These are phyloP conservation scores for Aspergillus bertholletiae DNA, from an alignment of 495 filamentous ascomycete genomes.

Conservation along the genomic window DNA sequence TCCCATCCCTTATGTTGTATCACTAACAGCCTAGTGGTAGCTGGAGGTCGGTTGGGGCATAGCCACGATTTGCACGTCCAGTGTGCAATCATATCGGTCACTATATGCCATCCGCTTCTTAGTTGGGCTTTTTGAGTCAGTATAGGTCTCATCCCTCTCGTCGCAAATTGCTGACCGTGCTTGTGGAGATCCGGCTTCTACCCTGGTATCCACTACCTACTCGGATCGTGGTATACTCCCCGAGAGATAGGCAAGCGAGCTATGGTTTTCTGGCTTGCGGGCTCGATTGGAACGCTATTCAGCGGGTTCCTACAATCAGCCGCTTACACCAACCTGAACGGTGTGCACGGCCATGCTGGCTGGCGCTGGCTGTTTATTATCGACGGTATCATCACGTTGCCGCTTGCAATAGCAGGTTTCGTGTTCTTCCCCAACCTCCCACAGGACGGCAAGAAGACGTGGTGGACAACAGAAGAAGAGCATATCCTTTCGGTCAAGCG, in stretches of 20 bases:
- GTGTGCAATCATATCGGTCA: constrained; percentile 34
- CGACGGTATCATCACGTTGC: constrained; percentile 34
- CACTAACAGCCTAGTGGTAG: constrained; percentile 10
- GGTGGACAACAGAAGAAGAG: constrained; percentile 26
- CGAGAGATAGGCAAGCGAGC: constrained; percentile 17
- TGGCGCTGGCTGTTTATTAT: constrained; percentile 72
- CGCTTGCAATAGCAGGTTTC: constrained; percentile 14
- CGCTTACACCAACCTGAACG: constrained; percentile 34
- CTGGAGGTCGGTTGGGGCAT: constrained; percentile 49
- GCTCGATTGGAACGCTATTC: constrained; percentile 13
- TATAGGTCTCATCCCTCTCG: not conserved
- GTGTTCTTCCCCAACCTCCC: constrained; percentile 12
- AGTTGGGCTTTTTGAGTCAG: constrained; percentile 38
- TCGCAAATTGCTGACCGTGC: constrained; percentile 3
- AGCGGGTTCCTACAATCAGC: constrained; percentile 16
- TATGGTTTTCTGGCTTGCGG: constrained; percentile 15
- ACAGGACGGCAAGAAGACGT: constrained; percentile 13
- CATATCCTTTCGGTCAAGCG: constrained; percentile 18
- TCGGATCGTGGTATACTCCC: constrained; percentile 20
- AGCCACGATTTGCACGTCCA: constrained; percentile 38
- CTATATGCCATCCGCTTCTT: constrained; percentile 53
- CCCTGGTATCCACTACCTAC: constrained; percentile 14
- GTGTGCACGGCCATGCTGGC: constrained; percentile 48
- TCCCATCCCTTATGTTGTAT: not conserved
- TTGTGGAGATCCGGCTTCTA: constrained; percentile 12